Evolutionary conservation across 106 monocot species (phyloP), one percentile per base, ranked within the genome.

Genomic region (Dioscorea dumetorum): DNA sequence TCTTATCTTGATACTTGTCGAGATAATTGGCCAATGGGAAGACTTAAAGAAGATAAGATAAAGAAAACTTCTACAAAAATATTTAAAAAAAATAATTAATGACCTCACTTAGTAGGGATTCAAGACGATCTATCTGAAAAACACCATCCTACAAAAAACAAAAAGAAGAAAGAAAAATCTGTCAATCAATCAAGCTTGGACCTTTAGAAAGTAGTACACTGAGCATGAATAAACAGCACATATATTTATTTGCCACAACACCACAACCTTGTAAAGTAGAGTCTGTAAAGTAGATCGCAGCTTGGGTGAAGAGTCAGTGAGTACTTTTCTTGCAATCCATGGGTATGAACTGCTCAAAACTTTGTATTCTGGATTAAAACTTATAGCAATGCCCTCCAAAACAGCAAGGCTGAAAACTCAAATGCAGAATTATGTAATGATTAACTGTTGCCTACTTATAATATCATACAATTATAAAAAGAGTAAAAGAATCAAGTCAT

Each of bases 281-380:
- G 81, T 79, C 67, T 87, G 75, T 65, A 97, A 80, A 73, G 88
- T 92, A 70, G 86, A 87, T 57, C 67, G 83, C 41, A 97, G 97
- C 56, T 97, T 79, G 8, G 89, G 84, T 73, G 92, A 91, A 67
- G 65, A 82, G 24, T 97, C 92, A 60, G 97, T 92, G 18, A 97
- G 84, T 52, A 97, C 89, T 87, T 97, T 92, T 77, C 97, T 89
- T 68, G 97, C 97, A 77, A 97, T 97, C 97, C 97, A 97, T 31
- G 97, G 97, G 64, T 97, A 97, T 68, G 97, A 87, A 77, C 92
- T 97, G 70, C 92, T 81, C 74, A 99, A 82, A 60, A 92, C 97
- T 78, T 92, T 99, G 77, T 99, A 99, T 61, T 87, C 73, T 68
- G 92, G 87, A 90, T 99, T 66, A 23, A 99, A 90, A 63, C 92